Evolutionary conservation across 169 alveolate species (phyloP).

Genomic region (Amoebophrya sp.): DNA sequence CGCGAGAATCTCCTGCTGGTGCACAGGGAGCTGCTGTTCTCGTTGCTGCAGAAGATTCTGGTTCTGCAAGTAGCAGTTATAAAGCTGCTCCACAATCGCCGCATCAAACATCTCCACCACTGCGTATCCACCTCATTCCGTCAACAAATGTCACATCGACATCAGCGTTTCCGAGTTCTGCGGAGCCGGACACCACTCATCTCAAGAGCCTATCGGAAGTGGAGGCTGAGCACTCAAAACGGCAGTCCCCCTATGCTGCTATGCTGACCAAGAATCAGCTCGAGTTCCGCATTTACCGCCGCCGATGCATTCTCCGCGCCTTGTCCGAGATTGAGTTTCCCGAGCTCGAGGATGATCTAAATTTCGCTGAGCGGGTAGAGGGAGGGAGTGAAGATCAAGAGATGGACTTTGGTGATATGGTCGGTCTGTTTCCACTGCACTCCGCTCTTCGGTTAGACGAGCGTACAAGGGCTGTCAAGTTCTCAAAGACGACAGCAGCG

Average conservation of each 20-base stretch:
- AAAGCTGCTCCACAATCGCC: neutral
- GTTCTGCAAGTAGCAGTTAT: neutral
- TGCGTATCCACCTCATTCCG: too few relatives aligned
- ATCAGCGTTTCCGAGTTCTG: neutral
- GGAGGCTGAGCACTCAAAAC: neutral
- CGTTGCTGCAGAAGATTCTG: neutral
- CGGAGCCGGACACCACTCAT: neutral
- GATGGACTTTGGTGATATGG: neutral
- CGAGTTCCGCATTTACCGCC: neutral
- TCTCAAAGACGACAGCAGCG: too few relatives aligned
- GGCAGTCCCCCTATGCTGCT: neutral
- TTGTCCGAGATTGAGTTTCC: neutral
- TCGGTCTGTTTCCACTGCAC: neutral
- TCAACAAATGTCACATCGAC: neutral
- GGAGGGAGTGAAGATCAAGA: neutral
- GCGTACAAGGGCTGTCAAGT: neutral
- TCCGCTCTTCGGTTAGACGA: neutral
- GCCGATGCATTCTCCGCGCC: neutral
- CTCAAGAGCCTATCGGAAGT: too few relatives aligned
- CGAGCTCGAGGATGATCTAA: neutral
- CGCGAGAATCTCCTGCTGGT: neutral
- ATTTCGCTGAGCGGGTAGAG: neutral
- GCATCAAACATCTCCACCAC: too few relatives aligned
- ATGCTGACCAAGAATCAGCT: neutral
- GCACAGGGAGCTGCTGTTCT: neutral